Evolutionary conservation across 768 basidiomycete species (phyloP), one percentile per base, ranked within the genome.

Genomic region (Pulveroboletus sp.): DNA sequence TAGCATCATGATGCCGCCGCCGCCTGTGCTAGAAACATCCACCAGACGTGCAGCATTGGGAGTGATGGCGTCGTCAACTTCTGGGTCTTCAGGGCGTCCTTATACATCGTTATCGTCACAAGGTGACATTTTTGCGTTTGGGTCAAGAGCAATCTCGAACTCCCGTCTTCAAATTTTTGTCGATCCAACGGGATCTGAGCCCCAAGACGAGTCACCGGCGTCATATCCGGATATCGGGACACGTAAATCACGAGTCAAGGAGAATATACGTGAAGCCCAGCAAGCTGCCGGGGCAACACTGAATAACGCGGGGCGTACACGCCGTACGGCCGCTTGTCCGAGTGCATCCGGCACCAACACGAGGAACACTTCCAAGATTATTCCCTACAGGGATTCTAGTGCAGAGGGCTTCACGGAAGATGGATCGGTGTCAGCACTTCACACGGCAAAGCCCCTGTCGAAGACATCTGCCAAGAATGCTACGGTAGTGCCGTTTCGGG

Each of bases 201-300:
- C 76, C 2, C 72, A 75, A 42, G 68, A 73, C 11, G 73, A 73
- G 8, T 70, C 73, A 18, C 67, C 64, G n/a, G 57, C 68, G 43
- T 71, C 79, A 14, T 91, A 83, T 78, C 76, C 79, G 28, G 88
- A 90, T 51, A 64, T 91, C 2, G 89, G 86, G 17, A 83, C 87
- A 51, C 85, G 88, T 58, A 86, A 85, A 64, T 76, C 82, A 5
- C 78, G 89, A 46, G 73, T 88, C 57, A 91, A 90, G 58, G 88
- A 91, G 70, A 91, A 91, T 57, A 70, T 82, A 1, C 80, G 79
- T 8, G 85, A 85, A 64, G 78, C 80, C 28, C 78, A 79, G 64
- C 86, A 85, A 71, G 75, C 85, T 44, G 76, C 65, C 3, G 88
- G 86, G 10, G 76, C 85, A 49, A 87, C 77, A 27, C 52, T 90